Percentiles rank a stretch among this genome's conserved stretches.
Conservation (phyloP, 139 green algal genomes). For the Pseudopediastrum boryanum region DNA sequence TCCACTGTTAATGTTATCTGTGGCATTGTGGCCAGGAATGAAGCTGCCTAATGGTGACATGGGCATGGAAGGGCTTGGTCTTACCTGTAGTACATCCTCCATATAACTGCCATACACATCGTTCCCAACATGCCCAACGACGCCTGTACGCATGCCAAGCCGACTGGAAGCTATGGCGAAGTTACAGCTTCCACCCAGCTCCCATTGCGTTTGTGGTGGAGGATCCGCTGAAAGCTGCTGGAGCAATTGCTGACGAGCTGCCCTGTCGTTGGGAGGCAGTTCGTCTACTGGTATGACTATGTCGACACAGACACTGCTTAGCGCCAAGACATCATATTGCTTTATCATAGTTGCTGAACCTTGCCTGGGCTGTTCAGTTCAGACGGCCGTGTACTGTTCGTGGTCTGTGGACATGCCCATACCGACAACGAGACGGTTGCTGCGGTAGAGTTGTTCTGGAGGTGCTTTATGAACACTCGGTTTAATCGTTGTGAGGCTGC, state of each 20-base stretch:
- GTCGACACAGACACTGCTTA: slow-evolving; percentile 92
- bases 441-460: no score
- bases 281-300: slow-evolving; percentile 62
- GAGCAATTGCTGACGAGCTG: slow-evolving; percentile 49
- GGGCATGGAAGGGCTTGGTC: no score
- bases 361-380: no score
- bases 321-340: slow-evolving; percentile 71
- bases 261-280: slow-evolving; percentile 55
- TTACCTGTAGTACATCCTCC: slow-evolving; percentile 69
- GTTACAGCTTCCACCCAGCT: slow-evolving; percentile 91
- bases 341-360: no score
- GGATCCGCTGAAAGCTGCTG: slow-evolving; percentile 52
- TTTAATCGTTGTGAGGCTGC: no score
- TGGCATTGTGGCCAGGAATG: no score
- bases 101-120: slow-evolving; percentile 90
- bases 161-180: slow-evolving; percentile 90
- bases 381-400: no score
- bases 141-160: slow-evolving; percentile 75
- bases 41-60: background rate
- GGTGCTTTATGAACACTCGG: no score
- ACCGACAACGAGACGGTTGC: no score
- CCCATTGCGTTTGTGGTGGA: slow-evolving; percentile 47
- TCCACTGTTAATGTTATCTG: no score
- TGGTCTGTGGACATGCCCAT: no score
- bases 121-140: slow-evolving; percentile 77